phyloP scores from a whole-genome alignment of 2,329 filamentous ascomycete genomes.

The Fusarium verticillioides region DNA sequence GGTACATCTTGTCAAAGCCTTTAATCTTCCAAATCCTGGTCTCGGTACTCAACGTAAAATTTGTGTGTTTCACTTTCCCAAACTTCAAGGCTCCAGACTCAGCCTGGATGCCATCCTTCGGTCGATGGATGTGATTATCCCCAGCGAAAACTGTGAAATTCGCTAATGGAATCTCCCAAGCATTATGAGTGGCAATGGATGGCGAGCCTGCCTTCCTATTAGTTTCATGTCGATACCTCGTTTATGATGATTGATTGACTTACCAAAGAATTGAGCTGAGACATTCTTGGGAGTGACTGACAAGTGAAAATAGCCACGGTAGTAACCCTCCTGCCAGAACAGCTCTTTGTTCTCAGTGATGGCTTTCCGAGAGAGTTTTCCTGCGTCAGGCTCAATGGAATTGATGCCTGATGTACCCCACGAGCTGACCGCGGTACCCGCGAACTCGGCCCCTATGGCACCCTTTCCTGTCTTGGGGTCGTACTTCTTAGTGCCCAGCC shows the following conservation, averaged over 20 bases:
- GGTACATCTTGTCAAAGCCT: background rate
- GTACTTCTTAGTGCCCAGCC: background rate
- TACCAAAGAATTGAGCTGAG: constrained; percentile 2
- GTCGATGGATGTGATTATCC: background rate
- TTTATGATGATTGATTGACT: background rate
- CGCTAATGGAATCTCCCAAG: background rate
- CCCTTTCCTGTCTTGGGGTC: background rate
- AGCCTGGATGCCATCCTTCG: background rate
- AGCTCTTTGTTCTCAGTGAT: background rate
- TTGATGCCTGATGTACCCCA: background rate
- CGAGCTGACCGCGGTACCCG: background rate
- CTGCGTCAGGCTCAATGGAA: background rate
- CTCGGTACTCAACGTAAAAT: background rate
- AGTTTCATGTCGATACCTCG: accelerated
- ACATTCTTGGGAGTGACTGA: background rate
- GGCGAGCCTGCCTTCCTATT: background rate
- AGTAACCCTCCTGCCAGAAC: background rate
- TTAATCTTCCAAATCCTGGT: background rate
- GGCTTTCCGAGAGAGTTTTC: background rate
- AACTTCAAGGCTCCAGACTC: background rate
- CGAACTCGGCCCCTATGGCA: background rate
- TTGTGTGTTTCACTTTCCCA: background rate
- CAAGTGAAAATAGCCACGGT: background rate
- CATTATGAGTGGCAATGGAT: background rate
- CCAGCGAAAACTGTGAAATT: background rate